Base-by-base conservation (phyloP, 768 basidiomycete genomes). In the Kwoniella newhampshirensis region DNA sequence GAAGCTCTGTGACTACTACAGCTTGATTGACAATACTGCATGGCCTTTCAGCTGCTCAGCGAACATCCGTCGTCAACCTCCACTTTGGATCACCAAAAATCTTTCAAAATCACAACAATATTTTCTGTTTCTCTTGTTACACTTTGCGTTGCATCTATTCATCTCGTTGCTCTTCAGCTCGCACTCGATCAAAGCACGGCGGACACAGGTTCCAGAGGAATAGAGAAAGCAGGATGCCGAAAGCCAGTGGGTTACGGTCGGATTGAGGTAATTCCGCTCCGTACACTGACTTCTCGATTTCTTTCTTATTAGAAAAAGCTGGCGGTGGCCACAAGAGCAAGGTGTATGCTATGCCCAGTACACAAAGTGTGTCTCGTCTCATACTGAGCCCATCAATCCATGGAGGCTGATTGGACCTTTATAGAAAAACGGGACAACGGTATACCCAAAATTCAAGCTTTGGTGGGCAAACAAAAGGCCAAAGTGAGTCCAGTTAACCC, bases 341-440 rank as follows among this genome's bases (percentile, higher is more conserved):
- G 49, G 54, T 60, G 12, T 70, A 71, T 35, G 49, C 57, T 15
- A 9, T 71, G 9, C 73, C 73, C 0, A 48, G 62, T 0, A 59
- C 66, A 45, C 66, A 68, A 49, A 67, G 67, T 58, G 44, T 55
- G 65, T 57, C 26, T 18, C 13, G 27, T 15, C 27, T n/a, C 28
- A 23, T 26, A 15, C 25, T n/a, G 6, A 32, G 15, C 20, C 20
- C 11, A 42, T 39, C 13, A 37, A 30, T 42, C 13, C 15, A 20
- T 45, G 12, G 18, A 43, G 4, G 30, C 43, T 59, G 55, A 51
- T 9, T 13, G n/a, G 9, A 2, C 27, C 6, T n/a, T n/a, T 35
- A 25, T 21, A 71, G 64, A 62, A 42, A 91, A 88, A 77, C 92
- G 89, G 71, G 91, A 94, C 74, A 87, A 88, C 32, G 92, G 91